Evolutionary conservation across 176 grass and related monocot species (phyloP).

Genomic region (Bromus sterilis): DNA sequence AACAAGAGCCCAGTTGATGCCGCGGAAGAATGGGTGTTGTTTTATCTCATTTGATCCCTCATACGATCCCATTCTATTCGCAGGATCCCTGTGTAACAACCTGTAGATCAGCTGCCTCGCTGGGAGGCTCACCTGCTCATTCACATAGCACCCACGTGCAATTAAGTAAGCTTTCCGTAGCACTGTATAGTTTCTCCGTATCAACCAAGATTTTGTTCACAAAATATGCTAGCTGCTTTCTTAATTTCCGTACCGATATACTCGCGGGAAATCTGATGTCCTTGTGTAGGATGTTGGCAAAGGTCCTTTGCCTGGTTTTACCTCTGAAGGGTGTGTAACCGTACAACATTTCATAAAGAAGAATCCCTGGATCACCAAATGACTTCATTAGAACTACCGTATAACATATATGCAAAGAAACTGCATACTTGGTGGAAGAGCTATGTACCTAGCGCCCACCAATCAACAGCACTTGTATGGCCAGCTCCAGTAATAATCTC

Average conservation of each 20-base stretch:
- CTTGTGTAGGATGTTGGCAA: slow-evolving; percentile 90
- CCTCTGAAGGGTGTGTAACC: slow-evolving; percentile 93
- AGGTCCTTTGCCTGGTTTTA: slow-evolving; percentile 87
- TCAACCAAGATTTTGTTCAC: background rate
- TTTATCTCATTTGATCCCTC: slow-evolving; percentile 80
- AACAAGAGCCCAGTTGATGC: slow-evolving; percentile 86
- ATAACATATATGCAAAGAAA: background rate
- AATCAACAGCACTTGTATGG: slow-evolving; percentile 92
- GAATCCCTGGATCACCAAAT: slow-evolving; percentile 43
- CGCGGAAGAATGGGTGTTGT: slow-evolving; percentile 69
- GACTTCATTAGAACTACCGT: background rate
- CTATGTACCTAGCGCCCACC: slow-evolving; percentile 79
- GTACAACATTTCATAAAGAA: slow-evolving; percentile 97
- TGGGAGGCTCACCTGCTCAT: slow-evolving; percentile 55
- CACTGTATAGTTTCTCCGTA: background rate
- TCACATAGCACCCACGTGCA: background rate
- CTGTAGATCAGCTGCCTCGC: slow-evolving; percentile 71
- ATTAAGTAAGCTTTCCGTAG: background rate
- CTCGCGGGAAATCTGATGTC: slow-evolving; percentile 83
- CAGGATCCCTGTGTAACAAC: slow-evolving; percentile 68
- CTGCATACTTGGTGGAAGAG: background rate
- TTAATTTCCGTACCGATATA: slow-evolving; percentile 51
- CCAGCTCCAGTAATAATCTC: slow-evolving; percentile 87
- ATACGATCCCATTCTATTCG: slow-evolving; percentile 63
- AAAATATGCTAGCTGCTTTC: background rate